Percentiles rank a stretch among this genome's conserved stretches.
phyloP scores from a whole-genome alignment of 495 filamentous ascomycete genomes.

The Penicillium arizonense region DNA sequence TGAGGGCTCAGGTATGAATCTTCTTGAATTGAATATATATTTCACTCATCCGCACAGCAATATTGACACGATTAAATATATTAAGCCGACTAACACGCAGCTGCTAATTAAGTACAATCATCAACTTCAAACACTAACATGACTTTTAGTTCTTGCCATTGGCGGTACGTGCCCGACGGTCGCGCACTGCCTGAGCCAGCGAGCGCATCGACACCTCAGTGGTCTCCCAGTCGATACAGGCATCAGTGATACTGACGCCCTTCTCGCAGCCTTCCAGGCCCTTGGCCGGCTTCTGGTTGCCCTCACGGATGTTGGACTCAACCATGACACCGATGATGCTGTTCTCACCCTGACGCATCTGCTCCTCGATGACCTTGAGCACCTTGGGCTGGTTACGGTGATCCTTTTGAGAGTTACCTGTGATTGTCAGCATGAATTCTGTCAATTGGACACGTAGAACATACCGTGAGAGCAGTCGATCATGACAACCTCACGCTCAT shows the following conservation, averaged over 20 bases:
- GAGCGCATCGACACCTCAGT: slow-evolving; percentile 78
- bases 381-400: slow-evolving; percentile 85
- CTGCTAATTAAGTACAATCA: neutral
- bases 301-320: slow-evolving; percentile 91
- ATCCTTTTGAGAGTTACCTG: slow-evolving; percentile 52
- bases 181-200: slow-evolving; percentile 73
- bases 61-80: no score
- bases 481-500: slow-evolving; percentile 83
- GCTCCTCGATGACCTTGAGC: slow-evolving; percentile 72
- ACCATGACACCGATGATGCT: slow-evolving; percentile 95
- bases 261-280: slow-evolving; percentile 76
- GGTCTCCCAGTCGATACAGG: slow-evolving; percentile 86
- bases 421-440: neutral
- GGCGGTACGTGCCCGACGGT: slow-evolving; percentile 47
- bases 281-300: slow-evolving; percentile 81
- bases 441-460: neutral
- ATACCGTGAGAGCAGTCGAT: slow-evolving; percentile 86
- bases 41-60: no score
- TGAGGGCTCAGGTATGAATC: no score
- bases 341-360: slow-evolving; percentile 78
- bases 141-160: slow-evolving; percentile 5
- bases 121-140: neutral
- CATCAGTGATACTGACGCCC: slow-evolving; percentile 93
- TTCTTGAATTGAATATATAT: no score
- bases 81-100: no score